A percentile compares a stretch with the other conserved stretches of the same genome.
Evolutionary conservation across 2,329 filamentous ascomycete genomes (phyloP).

Genomic region (Phialemonium atrogriseum): DNA sequence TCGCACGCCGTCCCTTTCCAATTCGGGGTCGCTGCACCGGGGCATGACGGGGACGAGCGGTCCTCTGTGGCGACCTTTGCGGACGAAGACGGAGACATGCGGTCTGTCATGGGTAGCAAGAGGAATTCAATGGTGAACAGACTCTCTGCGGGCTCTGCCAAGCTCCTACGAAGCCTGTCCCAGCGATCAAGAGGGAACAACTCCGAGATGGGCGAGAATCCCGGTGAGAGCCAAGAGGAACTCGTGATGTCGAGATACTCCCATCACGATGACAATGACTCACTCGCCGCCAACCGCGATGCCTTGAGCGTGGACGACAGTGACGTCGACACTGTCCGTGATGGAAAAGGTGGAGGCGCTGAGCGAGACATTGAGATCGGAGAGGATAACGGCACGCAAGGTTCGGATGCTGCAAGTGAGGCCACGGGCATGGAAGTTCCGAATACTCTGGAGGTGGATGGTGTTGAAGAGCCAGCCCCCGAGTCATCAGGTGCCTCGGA

Average conservation of each 20-base stretch:
- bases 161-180: constrained; percentile 36
- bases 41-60: constrained; percentile 41
- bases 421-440: too few species aligned
- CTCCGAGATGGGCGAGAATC: constrained; percentile 12
- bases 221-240: constrained; percentile 35
- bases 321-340: constrained; percentile 16
- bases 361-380: constrained; percentile 21
- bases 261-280: constrained; percentile 36
- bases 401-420: neutral
- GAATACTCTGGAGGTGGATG: too few species aligned
- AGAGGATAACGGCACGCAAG: neutral
- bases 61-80: constrained; percentile 67
- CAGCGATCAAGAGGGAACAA: constrained; percentile 21
- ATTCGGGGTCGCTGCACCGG: too few species aligned
- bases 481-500: too few species aligned
- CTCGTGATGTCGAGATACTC: constrained; percentile 27
- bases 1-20: too few species aligned
- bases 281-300: constrained; percentile 51
- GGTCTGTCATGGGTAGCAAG: constrained; percentile 14
- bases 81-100: constrained; percentile 44
- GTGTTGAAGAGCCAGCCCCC: too few species aligned
- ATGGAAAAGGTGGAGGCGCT: constrained; percentile 18
- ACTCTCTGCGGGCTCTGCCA: constrained; percentile 38
- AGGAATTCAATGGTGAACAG: constrained; percentile 35
- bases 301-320: constrained; percentile 35